Conservation (phyloP, 768 basidiomycete species). For the Fistulinella prunicolor region DNA sequence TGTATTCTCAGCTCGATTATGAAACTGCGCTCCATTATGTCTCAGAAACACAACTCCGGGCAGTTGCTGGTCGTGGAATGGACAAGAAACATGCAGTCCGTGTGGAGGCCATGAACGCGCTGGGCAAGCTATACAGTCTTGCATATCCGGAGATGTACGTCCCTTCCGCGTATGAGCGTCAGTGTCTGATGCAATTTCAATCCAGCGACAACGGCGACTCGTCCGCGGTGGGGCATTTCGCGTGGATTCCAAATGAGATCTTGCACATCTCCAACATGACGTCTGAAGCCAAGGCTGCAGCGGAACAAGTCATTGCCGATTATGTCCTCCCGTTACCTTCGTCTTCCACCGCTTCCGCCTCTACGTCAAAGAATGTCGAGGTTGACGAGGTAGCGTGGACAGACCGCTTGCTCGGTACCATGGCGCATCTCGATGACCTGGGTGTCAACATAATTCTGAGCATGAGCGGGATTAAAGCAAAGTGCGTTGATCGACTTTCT, state of each 20-base stretch:
- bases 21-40: constrained; percentile 87
- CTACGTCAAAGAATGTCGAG: constrained; percentile 47
- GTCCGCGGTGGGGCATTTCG: constrained; percentile 73
- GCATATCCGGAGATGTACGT: constrained; percentile 90
- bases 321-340: constrained; percentile 79
- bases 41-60: constrained; percentile 54
- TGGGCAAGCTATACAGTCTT: constrained; percentile 75
- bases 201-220: constrained; percentile 76
- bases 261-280: constrained; percentile 52
- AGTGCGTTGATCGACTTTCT: constrained; percentile 38
- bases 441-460: constrained; percentile 54
- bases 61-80: constrained; percentile 65
- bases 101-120: constrained; percentile 68
- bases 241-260: constrained; percentile 87
- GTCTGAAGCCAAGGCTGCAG: constrained; percentile 57
- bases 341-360: constrained; percentile 33
- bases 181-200: constrained; percentile 3
- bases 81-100: constrained; percentile 83
- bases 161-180: neutral
- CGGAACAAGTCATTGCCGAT: constrained; percentile 68
- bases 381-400: constrained; percentile 85
- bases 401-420: constrained; percentile 71
- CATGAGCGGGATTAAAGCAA: constrained; percentile 60
- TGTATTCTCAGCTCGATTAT: constrained; percentile 84
- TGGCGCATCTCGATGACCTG: constrained; percentile 64